Percentiles rank a stretch among this genome's conserved stretches.
phyloP scores from a whole-genome alignment of 1,284 basidiomycete genomes.

The Marasmius sp. region DNA sequence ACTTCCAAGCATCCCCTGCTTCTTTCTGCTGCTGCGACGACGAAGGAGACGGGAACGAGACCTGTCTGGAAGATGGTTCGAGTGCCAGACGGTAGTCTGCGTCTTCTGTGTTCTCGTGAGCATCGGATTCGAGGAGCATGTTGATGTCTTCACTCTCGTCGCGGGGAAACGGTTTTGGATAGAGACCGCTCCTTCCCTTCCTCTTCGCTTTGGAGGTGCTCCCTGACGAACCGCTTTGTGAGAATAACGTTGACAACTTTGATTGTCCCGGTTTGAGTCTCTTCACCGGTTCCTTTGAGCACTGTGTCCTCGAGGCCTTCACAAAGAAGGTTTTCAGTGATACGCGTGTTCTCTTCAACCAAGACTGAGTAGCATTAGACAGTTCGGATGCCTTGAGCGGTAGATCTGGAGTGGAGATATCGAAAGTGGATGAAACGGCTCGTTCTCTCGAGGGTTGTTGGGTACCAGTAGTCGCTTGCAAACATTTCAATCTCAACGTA shows the following conservation, averaged over 20 bases:
- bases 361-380: no score
- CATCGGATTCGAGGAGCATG: slow-evolving; percentile 20
- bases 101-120: slow-evolving; percentile 16
- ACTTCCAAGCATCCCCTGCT: slow-evolving; percentile 53
- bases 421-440: no score
- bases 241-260: slow-evolving; percentile 64
- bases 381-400: no score
- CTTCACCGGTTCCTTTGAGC: slow-evolving; percentile 15
- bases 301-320: no score
- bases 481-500: no score
- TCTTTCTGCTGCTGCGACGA: not conserved
- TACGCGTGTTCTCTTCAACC: no score
- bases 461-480: no score
- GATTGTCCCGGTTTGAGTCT: slow-evolving; percentile 46
- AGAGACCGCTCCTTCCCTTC: slow-evolving; percentile 10
- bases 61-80: slow-evolving; percentile 37
- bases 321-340: no score
- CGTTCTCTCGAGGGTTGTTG: no score
- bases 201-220: slow-evolving; percentile 29
- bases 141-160: slow-evolving; percentile 18
- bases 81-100: slow-evolving; percentile 51
- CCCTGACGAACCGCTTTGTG: not conserved
- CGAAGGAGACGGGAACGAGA: slow-evolving; percentile 13
- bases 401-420: no score
- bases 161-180: no score